Evolutionary conservation across 129 eudicot genomes (phyloP), one percentile per base, ranked within the genome.

Genomic region (Scalesia atractyloides): DNA sequence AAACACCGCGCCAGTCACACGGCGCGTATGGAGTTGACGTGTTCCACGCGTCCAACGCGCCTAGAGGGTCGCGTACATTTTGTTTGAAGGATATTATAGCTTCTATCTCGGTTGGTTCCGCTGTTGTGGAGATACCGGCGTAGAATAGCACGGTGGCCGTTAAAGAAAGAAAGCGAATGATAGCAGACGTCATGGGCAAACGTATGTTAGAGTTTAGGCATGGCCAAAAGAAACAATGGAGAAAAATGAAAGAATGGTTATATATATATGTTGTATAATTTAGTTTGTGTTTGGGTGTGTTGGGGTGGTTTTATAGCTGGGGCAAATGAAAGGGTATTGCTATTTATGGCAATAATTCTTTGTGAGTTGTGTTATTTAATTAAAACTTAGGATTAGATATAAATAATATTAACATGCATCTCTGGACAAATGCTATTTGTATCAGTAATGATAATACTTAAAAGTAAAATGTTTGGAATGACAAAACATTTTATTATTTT

Each of bases 1-100:
- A 30, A 39, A 91, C 78, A 16, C 97, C 97, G 3, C 73, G 81
- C 97, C 96, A 91, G 75, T 91, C 97, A 46, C 97, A 91, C 4
- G 97, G 97, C 3, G 97, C 96, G 0, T 51, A 30, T 0, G 86
- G 78, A 20, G 97, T 80, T 26, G 97, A 82, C 0, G 76, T 16
- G 53, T 84, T 69, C 97, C 97, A 91, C 22, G 67, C 79, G 75
- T 73, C 88, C 51, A 91, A 37, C 14, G 81, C 96, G 64, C 92
- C 92, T 17, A 80, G 85, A 2, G 96, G 96, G 26, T 91, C 97
- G 77, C 75, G 58, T 22, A 91, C 70, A n/a, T 73, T 82, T n/a
- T 37, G 26, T 24, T 80, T 88, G 75, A 91, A 91, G 9, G 88
- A 66, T 5, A 76, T 15, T 3, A 91, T 64, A 4, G 97, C 81